Percentiles rank a stretch among this genome's conserved stretches.
These are phyloP conservation scores for Didymella pinodella DNA, from an alignment of 2,329 filamentous ascomycete species.

Conservation along the genomic window DNA sequence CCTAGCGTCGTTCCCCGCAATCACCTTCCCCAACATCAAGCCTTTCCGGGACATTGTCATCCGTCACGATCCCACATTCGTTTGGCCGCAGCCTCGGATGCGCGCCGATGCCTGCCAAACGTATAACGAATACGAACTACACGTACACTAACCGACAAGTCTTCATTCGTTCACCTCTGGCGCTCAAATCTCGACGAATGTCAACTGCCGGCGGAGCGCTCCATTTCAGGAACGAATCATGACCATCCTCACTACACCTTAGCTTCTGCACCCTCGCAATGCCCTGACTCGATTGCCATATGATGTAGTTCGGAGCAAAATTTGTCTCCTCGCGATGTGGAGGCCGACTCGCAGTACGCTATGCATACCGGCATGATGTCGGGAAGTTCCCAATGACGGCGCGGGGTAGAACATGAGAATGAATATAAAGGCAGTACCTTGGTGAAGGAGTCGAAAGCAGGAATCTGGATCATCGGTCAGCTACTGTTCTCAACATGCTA, in stretches of 20 bases:
- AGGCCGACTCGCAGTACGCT: constrained; percentile 7
- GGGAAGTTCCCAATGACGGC: background rate
- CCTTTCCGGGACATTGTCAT: background rate
- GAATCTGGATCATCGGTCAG: background rate
- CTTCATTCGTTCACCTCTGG: background rate
- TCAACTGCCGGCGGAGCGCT: constrained; percentile 7
- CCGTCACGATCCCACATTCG: background rate
- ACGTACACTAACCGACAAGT: background rate
- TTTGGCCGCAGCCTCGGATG: background rate
- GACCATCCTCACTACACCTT: background rate
- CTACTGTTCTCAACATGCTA: constrained; percentile 1
- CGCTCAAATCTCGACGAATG: background rate
- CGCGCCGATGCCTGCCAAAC: background rate
- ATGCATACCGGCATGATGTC: background rate
- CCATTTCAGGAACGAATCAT: constrained; percentile 1
- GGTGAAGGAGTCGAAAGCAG: background rate
- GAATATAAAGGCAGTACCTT: constrained; percentile 1
- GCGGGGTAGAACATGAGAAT: constrained; percentile 1
- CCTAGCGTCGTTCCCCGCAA: constrained; percentile 9
- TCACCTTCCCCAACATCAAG: background rate
- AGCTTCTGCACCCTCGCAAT: background rate
- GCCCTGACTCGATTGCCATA: background rate
- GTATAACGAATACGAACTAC: background rate
- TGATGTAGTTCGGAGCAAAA: background rate
- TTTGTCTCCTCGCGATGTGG: background rate